Evolutionary conservation across 805 yeast species (phyloP).

Genomic region (Myxozyma geophila): DNA sequence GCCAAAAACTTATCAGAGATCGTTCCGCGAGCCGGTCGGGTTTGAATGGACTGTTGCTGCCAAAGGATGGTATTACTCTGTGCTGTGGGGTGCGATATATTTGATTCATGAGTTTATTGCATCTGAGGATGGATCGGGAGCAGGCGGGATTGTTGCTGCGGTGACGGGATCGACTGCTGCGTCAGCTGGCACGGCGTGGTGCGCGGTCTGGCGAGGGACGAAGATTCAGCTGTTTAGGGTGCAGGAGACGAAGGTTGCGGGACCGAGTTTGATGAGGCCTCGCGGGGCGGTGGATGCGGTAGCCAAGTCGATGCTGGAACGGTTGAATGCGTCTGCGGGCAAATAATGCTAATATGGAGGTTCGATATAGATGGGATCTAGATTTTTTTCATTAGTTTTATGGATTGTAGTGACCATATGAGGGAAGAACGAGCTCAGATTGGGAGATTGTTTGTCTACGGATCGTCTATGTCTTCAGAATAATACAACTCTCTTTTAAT

Average conservation of each 20-base stretch:
- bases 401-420: too few relatives aligned
- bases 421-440: neutral
- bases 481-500: slow-evolving; percentile 24
- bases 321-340: slow-evolving; percentile 2
- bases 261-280: slow-evolving; percentile 49
- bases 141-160: slow-evolving; percentile 13
- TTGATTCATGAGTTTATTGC: slow-evolving; percentile 32
- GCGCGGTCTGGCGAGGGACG: slow-evolving; percentile 30
- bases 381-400: too few relatives aligned
- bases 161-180: slow-evolving; percentile 9
- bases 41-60: slow-evolving; percentile 68
- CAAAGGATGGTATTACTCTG: slow-evolving; percentile 75
- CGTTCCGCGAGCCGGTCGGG: slow-evolving; percentile 45
- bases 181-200: slow-evolving; percentile 6
- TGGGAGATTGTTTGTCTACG: neutral
- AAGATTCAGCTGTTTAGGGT: slow-evolving; percentile 57
- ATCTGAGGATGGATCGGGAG: slow-evolving; percentile 7
- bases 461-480: slow-evolving; percentile 28
- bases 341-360: neutral
- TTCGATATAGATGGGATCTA: neutral
- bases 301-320: slow-evolving; percentile 54
- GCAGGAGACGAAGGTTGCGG: slow-evolving; percentile 48
- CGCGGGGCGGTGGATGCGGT: slow-evolving; percentile 54
- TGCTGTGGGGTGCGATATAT: slow-evolving; percentile 65
- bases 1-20: slow-evolving; percentile 22